phyloP scores from a whole-genome alignment of 2,329 filamentous ascomycete species.

The Fusarium keratoplasticum region DNA sequence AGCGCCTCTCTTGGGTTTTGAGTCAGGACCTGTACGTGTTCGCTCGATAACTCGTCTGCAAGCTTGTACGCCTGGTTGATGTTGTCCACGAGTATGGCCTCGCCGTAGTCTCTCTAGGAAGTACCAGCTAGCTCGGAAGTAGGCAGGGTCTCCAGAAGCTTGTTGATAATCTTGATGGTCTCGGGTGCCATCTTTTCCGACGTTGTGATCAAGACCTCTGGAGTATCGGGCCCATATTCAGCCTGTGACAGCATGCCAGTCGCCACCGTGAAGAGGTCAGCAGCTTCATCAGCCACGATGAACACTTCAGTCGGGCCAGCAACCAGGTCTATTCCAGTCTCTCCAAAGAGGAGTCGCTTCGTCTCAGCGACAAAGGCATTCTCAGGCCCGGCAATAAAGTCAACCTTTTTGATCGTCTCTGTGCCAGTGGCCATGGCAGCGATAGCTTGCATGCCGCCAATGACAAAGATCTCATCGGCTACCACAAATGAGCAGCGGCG shows the following conservation, averaged over 20 bases:
- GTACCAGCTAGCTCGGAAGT: neutral
- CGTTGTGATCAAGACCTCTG: neutral
- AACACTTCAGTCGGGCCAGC: neutral
- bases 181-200: neutral
- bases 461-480: neutral
- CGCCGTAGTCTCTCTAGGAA: neutral
- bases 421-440: neutral
- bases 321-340: neutral
- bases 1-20: neutral
- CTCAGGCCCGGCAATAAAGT: neutral
- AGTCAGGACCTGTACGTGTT: neutral
- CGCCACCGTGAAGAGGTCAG: neutral
- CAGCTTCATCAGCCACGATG: neutral
- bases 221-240: neutral
- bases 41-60: neutral
- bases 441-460: neutral
- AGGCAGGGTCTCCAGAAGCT: neutral
- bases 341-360: neutral
- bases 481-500: neutral
- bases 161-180: neutral
- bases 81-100: neutral
- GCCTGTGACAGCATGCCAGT: neutral
- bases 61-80: neutral
- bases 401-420: neutral
- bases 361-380: neutral